phyloP scores from a whole-genome alignment of 2,329 filamentous ascomycete genomes.

The Aspergillus ochraceoroseus region DNA sequence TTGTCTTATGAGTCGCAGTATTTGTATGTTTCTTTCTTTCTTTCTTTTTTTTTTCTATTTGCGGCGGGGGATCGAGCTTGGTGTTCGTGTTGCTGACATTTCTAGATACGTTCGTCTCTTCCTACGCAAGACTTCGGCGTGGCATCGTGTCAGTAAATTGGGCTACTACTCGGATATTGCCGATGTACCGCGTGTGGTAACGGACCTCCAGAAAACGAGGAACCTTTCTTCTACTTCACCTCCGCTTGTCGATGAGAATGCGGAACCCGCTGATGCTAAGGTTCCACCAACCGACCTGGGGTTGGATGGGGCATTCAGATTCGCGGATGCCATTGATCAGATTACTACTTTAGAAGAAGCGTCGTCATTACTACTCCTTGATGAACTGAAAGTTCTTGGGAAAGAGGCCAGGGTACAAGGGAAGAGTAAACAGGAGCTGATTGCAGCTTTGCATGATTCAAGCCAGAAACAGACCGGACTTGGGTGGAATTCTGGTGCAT shows the following conservation, averaged over 20 bases:
- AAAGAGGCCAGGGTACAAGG: conserved; percentile 84
- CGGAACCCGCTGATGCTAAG: conserved; percentile 48
- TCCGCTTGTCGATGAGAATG: conserved; percentile 31
- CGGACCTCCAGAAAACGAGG: conserved; percentile 56
- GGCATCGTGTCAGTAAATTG: conserved; percentile 76
- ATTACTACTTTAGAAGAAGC: conserved; percentile 80
- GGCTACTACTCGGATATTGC: conserved; percentile 79
- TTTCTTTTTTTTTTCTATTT: neutral
- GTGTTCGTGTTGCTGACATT: conserved; percentile 4
- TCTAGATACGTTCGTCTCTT: conserved; percentile 84
- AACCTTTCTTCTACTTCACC: conserved; percentile 52
- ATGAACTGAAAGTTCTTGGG: conserved; percentile 78
- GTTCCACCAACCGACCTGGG: conserved; percentile 38
- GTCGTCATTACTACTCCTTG: conserved; percentile 71
- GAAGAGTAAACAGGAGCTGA: conserved; percentile 77
- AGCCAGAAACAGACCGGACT: conserved; percentile 72
- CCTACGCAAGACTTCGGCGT: conserved; percentile 81
- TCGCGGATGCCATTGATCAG: conserved; percentile 72
- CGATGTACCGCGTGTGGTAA: conserved; percentile 63
- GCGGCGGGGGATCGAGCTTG: neutral
- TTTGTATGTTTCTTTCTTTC: conserved; percentile 55
- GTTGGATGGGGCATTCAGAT: conserved; percentile 60
- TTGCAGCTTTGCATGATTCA: conserved; percentile 66
- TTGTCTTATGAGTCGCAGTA: conserved; percentile 85
- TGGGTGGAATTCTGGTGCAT: conserved; percentile 50